Base-by-base conservation (phyloP, 2,329 filamentous ascomycete genomes). In the Penicillium concentricum region DNA sequence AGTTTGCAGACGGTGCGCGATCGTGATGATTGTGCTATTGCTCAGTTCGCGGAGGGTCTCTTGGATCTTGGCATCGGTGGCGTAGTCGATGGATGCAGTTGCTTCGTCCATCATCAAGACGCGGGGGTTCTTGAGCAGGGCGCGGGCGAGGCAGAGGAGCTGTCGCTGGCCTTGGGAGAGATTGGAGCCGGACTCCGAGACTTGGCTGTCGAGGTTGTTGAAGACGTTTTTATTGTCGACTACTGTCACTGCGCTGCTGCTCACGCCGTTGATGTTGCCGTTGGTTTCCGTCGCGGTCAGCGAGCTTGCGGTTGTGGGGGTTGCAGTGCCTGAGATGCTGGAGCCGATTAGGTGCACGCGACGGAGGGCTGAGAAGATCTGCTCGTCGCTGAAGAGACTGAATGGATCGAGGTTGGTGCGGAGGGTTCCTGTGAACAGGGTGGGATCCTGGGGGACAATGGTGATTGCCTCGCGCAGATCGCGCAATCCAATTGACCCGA, bases 31-130 rank as follows among this genome's bases (percentile, higher is more conserved):
- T 0, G 94, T 99, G 73, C 92, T 91, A 30, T 76, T 82, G 63
- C 87, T 89, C 66, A 97, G 84, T 73, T 96, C 90, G n/a, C 92
- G 88, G 59, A 99, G 92, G 0, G 94, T 97, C 67, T 91, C 91
- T 76, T 99, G 94, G 65, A 99, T 97, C 78, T 96, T 97, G 48
- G 88, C 83, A 69, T 99, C 94, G 2, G 94, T 99, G 5, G 87
- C 89, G 75, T 97, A 97, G 77, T 99, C 94, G 69, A 99, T 97
- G 0, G 91, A 96, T 0, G 94, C 94, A 0, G 94, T 99, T 0
- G 94, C 94, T 79, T 99, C 94, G 74, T 99, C 94, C 94, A 99
- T 97, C 70, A 99, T 88, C n/a, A 99, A 81, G 2, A 99, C 92
- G 62, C 90, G 92, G 0, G 94, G 92, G 34, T 86, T 85, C 76